Conservation (phyloP, 2,329 filamentous ascomycete species). For the Clarireedia monteithiana region DNA sequence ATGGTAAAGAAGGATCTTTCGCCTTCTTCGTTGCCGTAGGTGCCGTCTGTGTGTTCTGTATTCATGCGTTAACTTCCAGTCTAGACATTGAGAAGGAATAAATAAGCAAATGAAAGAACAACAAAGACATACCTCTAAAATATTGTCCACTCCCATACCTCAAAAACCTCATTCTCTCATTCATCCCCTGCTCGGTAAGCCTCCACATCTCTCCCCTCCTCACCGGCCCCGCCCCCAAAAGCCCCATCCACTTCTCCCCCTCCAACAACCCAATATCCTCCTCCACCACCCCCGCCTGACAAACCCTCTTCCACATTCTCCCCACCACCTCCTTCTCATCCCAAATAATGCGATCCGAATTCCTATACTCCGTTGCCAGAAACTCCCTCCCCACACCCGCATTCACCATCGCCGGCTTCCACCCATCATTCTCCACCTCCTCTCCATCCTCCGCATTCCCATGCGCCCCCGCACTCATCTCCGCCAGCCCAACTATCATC, state of each 20-base stretch:
- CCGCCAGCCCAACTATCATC: neutral
- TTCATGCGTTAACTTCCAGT: neutral
- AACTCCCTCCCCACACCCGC: constrained; percentile 53
- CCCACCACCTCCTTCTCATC: constrained; percentile 55
- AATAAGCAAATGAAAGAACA: constrained; percentile 1
- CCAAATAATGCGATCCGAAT: constrained; percentile 72
- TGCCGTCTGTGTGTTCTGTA: constrained; percentile 29
- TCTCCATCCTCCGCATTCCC: neutral
- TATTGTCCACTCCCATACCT: constrained; percentile 66
- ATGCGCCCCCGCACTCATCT: constrained; percentile 5
- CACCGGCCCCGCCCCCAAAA: constrained; percentile 30
- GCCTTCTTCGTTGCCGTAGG: constrained; percentile 38
- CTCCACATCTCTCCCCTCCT: constrained; percentile 16
- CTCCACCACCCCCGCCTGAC: constrained; percentile 36
- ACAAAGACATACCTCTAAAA: constrained; percentile 43
- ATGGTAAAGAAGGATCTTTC: constrained; percentile 40
- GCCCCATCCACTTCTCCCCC: constrained; percentile 17
- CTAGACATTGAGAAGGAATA: neutral
- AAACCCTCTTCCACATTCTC: constrained; percentile 54
- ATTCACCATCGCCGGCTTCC: constrained; percentile 36
- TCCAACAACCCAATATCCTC: constrained; percentile 34
- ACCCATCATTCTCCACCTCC: constrained; percentile 33
- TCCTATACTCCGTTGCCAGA: constrained; percentile 49
- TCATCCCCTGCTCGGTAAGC: constrained; percentile 39
- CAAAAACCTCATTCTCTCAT: constrained; percentile 69